These are phyloP conservation scores for Cutaneotrichosporon arboriforme DNA, from an alignment of 1,284 basidiomycete genomes.

Conservation along the genomic window DNA sequence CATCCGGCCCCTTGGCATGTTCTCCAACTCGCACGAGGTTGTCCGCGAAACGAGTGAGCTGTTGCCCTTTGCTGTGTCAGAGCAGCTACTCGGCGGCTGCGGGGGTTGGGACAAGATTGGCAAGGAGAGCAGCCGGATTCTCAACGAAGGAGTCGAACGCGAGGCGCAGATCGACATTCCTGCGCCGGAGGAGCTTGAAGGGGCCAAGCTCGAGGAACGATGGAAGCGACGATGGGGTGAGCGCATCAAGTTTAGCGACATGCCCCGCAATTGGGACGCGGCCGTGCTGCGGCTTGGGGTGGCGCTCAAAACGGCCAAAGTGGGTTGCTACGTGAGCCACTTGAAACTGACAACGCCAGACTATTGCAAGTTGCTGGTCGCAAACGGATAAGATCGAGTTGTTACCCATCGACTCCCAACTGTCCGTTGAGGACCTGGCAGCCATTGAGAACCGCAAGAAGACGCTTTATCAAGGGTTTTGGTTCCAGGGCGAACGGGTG, in stretches of 20 bases:
- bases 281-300: slow-evolving; percentile 27
- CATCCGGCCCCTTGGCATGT: slow-evolving; percentile 39
- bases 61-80: slow-evolving; percentile 30
- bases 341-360: slow-evolving; percentile 16
- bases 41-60: slow-evolving; percentile 22
- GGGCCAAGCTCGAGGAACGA: slow-evolving; percentile 12
- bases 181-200: slow-evolving; percentile 11
- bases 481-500: slow-evolving; percentile 83
- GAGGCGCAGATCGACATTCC: slow-evolving; percentile 21
- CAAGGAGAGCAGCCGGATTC: slow-evolving; percentile 20
- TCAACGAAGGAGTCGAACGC: slow-evolving; percentile 22
- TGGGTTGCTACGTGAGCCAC: slow-evolving; percentile 14
- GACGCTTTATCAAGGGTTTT: slow-evolving; percentile 60
- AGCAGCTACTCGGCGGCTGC: slow-evolving; percentile 29
- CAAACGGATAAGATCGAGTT: slow-evolving; percentile 39
- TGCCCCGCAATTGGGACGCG: slow-evolving; percentile 27
- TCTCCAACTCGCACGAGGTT: slow-evolving; percentile 22
- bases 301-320: slow-evolving; percentile 28
- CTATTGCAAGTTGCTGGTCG: slow-evolving; percentile 30
- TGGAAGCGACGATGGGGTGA: slow-evolving; percentile 33
- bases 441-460: slow-evolving; percentile 24
- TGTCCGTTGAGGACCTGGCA: slow-evolving; percentile 24
- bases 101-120: slow-evolving; percentile 29
- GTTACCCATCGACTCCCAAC: slow-evolving; percentile 4
- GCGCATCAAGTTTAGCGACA: slow-evolving; percentile 27